A percentile compares a stretch with the other conserved stretches of the same genome.
These are phyloP conservation scores for Diaporthe citrichinensis DNA, from an alignment of 2,329 filamentous ascomycete species.

Conservation along the genomic window DNA sequence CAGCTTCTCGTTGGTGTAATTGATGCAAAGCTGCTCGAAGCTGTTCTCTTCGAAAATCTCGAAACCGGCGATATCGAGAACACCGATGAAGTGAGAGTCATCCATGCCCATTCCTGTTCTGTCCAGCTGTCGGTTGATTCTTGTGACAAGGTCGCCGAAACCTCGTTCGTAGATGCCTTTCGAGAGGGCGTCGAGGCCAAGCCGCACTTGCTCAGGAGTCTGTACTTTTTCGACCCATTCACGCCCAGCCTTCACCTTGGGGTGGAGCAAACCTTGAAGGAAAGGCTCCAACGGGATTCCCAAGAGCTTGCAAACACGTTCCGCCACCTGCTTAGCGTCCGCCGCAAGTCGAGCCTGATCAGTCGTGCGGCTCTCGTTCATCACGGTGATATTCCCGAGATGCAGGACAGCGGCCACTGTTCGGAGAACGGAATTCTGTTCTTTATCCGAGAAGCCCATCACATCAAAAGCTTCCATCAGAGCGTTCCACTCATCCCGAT, in stretches of 20 bases:
- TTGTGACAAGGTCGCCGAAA: conserved; percentile 91
- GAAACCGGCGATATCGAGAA: conserved; percentile 98
- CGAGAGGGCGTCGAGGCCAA: conserved; percentile 89
- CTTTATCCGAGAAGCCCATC: conserved; percentile 91
- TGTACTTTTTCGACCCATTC: conserved; percentile 99
- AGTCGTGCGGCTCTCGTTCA: conserved; percentile 89
- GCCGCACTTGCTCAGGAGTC: conserved; percentile 94
- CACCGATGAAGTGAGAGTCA: conserved; percentile 95
- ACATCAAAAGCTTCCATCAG: conserved; percentile 93
- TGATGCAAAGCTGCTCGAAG: conserved; percentile 99
- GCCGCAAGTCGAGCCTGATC: conserved; percentile 89
- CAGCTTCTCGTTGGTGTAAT: conserved; percentile 99
- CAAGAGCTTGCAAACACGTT: conserved; percentile 85
- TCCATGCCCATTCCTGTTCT: conserved; percentile 86
- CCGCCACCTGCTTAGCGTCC: conserved; percentile 81
- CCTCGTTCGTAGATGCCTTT: conserved; percentile 98
- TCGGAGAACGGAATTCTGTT: conserved; percentile 85
- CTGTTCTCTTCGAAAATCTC: conserved; percentile 99
- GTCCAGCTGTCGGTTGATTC: conserved; percentile 93
- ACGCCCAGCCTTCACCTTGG: conserved; percentile 92
- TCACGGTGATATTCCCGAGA: conserved; percentile 89
- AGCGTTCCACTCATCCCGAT: conserved; percentile 89
- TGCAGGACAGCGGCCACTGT: conserved; percentile 94
- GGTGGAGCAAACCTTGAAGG: conserved; percentile 88
- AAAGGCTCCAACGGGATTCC: conserved; percentile 90